Percentiles rank a stretch among this genome's conserved stretches.
These are phyloP conservation scores for Tremella mesenterica DNA, from an alignment of 768 basidiomycete species.

Conservation along the genomic window DNA sequence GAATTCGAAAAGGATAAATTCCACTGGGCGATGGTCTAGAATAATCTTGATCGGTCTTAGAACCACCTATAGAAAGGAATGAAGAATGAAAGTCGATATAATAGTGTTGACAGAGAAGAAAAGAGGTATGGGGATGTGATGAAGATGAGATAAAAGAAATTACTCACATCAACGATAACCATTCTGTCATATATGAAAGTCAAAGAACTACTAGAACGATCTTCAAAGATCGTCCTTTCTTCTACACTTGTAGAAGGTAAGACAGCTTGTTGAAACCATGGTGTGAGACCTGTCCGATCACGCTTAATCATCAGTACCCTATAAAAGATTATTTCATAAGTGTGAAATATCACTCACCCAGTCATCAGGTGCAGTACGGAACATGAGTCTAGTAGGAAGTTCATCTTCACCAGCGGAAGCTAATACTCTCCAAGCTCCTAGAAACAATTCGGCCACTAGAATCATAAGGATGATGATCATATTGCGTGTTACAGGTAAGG, in stretches of 20 bases:
- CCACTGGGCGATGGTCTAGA: too few relatives aligned
- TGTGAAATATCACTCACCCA: slow-evolving; percentile 18
- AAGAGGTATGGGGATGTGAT: not conserved
- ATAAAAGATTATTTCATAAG: not conserved
- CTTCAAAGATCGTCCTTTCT: slow-evolving; percentile 22
- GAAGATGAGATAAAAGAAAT: not conserved
- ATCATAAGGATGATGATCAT: not conserved
- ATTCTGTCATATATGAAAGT: slow-evolving; percentile 25
- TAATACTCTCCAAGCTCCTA: slow-evolving; percentile 29
- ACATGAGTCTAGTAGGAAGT: slow-evolving; percentile 26
- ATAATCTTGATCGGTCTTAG: too few relatives aligned
- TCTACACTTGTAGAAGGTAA: slow-evolving; percentile 26
- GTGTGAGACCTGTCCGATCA: slow-evolving; percentile 24
- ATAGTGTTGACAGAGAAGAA: not conserved
- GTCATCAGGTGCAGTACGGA: slow-evolving; percentile 21
- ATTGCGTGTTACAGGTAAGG: not conserved
- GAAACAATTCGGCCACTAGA: slow-evolving; percentile 27
- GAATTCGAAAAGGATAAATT: too few relatives aligned
- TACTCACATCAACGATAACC: slow-evolving; percentile 25
- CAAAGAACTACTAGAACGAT: slow-evolving; percentile 14
- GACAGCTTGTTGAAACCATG: slow-evolving; percentile 30
- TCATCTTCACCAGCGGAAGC: slow-evolving; percentile 16
- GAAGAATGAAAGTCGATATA: too few relatives aligned
- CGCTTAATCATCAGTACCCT: slow-evolving; percentile 2
- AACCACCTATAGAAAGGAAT: too few relatives aligned